Evolutionary conservation across 768 basidiomycete species (phyloP).

Genomic region (Collybia mongolica): DNA sequence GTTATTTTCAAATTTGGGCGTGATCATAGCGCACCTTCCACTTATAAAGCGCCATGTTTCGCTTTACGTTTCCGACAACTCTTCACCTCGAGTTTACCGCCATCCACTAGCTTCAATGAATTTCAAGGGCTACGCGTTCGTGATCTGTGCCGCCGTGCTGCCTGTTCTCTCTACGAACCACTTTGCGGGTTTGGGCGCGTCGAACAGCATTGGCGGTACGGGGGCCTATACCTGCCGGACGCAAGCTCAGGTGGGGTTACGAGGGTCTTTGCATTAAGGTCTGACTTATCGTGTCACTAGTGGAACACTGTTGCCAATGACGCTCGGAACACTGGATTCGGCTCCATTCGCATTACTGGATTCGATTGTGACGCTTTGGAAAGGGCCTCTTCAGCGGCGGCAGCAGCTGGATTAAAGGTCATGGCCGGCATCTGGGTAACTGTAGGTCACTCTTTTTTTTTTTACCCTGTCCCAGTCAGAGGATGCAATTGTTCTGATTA

Average conservation of each 20-base stretch:
- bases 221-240: slow-evolving; percentile 30
- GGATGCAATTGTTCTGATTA: not conserved
- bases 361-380: slow-evolving; percentile 37
- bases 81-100: no score
- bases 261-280: not conserved
- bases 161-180: slow-evolving; percentile 24
- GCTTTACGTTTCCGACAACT: no score
- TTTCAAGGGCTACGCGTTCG: slow-evolving; percentile 3
- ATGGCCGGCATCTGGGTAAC: slow-evolving; percentile 32
- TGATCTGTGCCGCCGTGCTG: slow-evolving; percentile 10
- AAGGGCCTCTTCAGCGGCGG: slow-evolving; percentile 31
- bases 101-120: slow-evolving; percentile 1
- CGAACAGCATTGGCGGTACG: slow-evolving; percentile 29
- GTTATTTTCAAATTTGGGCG: no score
- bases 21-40: no score
- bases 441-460: slow-evolving; percentile 15
- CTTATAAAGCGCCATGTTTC: no score
- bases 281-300: slow-evolving; percentile 12
- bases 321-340: slow-evolving; percentile 29
- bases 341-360: slow-evolving; percentile 30
- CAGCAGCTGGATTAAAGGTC: slow-evolving; percentile 25
- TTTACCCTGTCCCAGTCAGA: not conserved
- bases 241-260: slow-evolving; percentile 26
- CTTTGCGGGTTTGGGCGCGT: slow-evolving; percentile 30
- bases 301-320: slow-evolving; percentile 32